phyloP scores from a whole-genome alignment of 1,139 yeast genomes.

The Zygosaccharomyces pseudobailii region DNA sequence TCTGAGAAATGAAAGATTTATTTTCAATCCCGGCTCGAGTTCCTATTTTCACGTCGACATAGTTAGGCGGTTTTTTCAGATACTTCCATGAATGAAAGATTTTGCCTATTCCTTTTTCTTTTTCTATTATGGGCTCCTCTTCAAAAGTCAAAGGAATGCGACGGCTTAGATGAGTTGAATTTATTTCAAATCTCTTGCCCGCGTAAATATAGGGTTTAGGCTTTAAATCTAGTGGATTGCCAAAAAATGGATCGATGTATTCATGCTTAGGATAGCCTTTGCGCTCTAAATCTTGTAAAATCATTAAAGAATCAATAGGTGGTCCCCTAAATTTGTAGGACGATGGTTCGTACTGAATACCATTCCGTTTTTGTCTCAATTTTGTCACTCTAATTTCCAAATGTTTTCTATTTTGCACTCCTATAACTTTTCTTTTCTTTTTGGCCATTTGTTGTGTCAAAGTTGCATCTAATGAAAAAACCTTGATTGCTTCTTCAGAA shows the following conservation, averaged over 20 bases:
- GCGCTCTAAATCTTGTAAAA: slow-evolving; percentile 37
- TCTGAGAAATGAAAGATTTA: slow-evolving; percentile 43
- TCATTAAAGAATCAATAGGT: slow-evolving; percentile 9
- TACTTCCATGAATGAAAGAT: slow-evolving; percentile 37
- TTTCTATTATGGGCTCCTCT: slow-evolving; percentile 17
- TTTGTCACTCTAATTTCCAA: neutral
- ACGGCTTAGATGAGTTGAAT: slow-evolving; percentile 27
- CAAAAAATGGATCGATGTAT: slow-evolving; percentile 61
- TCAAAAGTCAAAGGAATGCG: slow-evolving; percentile 26
- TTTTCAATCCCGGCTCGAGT: slow-evolving; percentile 24
- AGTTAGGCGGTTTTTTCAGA: slow-evolving; percentile 40
- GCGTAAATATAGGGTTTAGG: slow-evolving; percentile 57
- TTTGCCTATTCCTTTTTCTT: neutral
- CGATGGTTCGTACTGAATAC: slow-evolving; percentile 3
- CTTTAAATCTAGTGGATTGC: slow-evolving; percentile 49
- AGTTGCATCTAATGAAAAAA: slow-evolving; percentile 19
- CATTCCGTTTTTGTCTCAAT: slow-evolving; percentile 1
- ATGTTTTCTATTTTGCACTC: neutral
- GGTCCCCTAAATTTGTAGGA: slow-evolving; percentile 13
- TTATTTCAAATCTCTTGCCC: slow-evolving; percentile 51
- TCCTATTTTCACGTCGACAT: slow-evolving; percentile 29
- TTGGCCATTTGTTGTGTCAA: slow-evolving; percentile 25
- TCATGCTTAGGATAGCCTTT: slow-evolving; percentile 48
- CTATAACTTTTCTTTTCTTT: slow-evolving; percentile 5
- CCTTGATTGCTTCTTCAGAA: slow-evolving; percentile 19